Conservation (phyloP, 225 moss, liverwort and hornwort species). For the Straminergon stramineum region DNA sequence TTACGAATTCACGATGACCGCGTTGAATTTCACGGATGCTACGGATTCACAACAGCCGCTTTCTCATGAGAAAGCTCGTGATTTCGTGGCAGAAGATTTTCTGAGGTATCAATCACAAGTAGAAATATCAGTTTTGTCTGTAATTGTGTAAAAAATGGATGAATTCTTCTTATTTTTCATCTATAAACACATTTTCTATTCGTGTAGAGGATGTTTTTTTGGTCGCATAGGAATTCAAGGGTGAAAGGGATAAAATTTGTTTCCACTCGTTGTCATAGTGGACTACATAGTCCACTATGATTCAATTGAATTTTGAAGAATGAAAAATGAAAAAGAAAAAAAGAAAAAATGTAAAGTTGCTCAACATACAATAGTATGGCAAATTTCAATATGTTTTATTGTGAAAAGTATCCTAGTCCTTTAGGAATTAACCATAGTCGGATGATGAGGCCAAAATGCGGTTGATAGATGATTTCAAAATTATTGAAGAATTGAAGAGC, state of each 20-base stretch:
- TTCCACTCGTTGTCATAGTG: background rate
- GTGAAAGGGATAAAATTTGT: background rate
- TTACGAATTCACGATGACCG: no score
- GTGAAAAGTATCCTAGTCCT: background rate
- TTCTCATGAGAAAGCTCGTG: background rate
- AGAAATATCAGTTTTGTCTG: no score
- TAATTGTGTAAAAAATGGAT: background rate
- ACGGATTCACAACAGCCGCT: background rate
- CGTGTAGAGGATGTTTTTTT: background rate
- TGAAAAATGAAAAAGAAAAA: no score
- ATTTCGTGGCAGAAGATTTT: background rate
- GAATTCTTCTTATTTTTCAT: background rate
- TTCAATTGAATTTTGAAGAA: background rate
- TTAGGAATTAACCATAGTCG: accelerated
- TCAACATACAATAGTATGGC: background rate
- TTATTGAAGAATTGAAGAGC: background rate
- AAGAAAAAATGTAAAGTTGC: background rate
- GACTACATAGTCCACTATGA: background rate
- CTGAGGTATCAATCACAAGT: background rate
- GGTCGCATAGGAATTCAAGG: accelerated
- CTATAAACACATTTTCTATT: background rate
- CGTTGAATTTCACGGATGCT: no score
- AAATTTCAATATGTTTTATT: background rate
- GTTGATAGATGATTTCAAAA: background rate
- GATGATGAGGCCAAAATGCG: background rate